Conservation (phyloP, 2,329 filamentous ascomycete species). For the Neurospora sp. region DNA sequence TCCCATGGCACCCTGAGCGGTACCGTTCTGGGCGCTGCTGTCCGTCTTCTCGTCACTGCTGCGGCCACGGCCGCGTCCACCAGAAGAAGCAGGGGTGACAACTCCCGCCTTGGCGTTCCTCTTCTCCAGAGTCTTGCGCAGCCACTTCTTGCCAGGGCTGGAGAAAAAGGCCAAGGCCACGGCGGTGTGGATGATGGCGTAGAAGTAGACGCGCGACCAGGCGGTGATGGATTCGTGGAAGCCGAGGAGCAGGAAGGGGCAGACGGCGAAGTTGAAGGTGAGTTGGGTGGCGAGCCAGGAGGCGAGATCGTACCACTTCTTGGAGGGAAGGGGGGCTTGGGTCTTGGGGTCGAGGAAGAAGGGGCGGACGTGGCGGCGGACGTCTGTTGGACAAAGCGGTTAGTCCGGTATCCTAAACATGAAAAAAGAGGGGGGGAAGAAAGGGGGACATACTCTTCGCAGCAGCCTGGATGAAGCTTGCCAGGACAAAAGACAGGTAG, state of each 20-base stretch:
- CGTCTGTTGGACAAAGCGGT: slow-evolving; percentile 48
- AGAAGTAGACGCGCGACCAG: slow-evolving; percentile 87
- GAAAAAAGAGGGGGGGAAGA: not conserved
- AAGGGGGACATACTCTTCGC: slow-evolving; percentile 69
- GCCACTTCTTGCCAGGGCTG: slow-evolving; percentile 58
- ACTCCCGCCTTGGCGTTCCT: slow-evolving; percentile 39
- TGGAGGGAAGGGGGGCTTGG: slow-evolving; percentile 55
- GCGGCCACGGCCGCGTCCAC: not conserved
- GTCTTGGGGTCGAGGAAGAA: slow-evolving; percentile 82
- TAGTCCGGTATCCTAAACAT: not conserved
- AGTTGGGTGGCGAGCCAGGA: slow-evolving; percentile 24
- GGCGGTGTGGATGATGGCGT: slow-evolving; percentile 60
- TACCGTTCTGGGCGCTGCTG: not conserved
- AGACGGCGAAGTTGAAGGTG: slow-evolving; percentile 62
- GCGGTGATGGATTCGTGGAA: slow-evolving; percentile 61
- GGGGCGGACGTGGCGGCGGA: slow-evolving; percentile 78
- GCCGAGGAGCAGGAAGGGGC: slow-evolving; percentile 76
- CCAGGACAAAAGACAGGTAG: slow-evolving; percentile 82
- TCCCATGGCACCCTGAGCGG: not conserved
- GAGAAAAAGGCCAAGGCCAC: slow-evolving; percentile 65
- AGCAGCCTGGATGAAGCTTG: slow-evolving; percentile 82
- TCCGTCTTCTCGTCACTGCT: not conserved
- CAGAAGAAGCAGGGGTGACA: slow-evolving; percentile 10
- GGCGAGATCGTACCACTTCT: slow-evolving; percentile 72
- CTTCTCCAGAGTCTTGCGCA: slow-evolving; percentile 50